A percentile compares a stretch with the other conserved stretches of the same genome.
Conservation (phyloP, 2,329 filamentous ascomycete species). For the Hymenoscyphus albidus region DNA sequence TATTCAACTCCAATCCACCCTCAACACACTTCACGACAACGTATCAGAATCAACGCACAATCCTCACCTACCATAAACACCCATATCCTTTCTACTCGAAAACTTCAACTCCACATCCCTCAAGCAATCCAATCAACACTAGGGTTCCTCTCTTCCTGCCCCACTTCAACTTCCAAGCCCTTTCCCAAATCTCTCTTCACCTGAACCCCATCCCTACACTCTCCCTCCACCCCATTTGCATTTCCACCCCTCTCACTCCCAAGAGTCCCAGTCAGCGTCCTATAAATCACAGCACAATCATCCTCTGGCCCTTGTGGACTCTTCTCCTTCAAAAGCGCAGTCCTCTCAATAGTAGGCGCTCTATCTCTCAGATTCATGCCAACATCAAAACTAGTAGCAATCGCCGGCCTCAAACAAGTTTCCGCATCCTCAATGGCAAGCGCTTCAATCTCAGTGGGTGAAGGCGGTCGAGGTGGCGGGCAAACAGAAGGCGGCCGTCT, state of each 20-base stretch:
- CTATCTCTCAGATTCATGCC: background rate
- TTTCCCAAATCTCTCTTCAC: background rate
- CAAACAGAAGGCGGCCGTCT: slow-evolving; percentile 22
- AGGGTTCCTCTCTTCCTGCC: background rate
- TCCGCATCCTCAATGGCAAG: background rate
- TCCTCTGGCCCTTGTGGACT: slow-evolving; percentile 12
- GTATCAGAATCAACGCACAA: too few species aligned
- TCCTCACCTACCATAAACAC: too few species aligned
- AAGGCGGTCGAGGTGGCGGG: slow-evolving; percentile 15
- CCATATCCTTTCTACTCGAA: too few species aligned
- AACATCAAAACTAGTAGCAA: too few species aligned
- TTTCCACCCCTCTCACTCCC: background rate
- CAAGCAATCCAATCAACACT: slow-evolving; percentile 11
- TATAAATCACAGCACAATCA: slow-evolving; percentile 20
- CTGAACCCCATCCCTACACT: background rate
- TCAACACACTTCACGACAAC: too few species aligned
- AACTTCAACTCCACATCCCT: background rate
- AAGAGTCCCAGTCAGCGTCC: slow-evolving; percentile 12
- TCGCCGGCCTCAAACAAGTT: background rate
- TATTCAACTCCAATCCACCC: too few species aligned
- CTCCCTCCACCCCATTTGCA: background rate
- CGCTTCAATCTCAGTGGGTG: slow-evolving; percentile 4
- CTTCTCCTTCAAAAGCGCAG: slow-evolving; percentile 12
- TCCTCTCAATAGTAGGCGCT: slow-evolving; percentile 11
- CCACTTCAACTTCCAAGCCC: background rate